These are phyloP conservation scores for Prunus dulcis DNA, from an alignment of 306 rosid species.

Conservation along the genomic window DNA sequence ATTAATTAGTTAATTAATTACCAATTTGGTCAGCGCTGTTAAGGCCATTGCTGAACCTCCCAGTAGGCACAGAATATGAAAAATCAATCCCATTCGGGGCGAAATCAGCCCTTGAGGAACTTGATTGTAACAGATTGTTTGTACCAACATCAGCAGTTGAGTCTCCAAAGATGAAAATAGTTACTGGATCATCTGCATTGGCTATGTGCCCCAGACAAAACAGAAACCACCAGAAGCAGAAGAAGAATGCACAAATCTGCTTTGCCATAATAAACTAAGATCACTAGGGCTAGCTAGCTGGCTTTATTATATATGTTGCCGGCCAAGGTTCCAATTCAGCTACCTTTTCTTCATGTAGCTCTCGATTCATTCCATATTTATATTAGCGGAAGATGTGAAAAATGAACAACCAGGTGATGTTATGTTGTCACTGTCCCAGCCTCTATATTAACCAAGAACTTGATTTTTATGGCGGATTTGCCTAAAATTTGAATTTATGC, in stretches of 20 bases:
- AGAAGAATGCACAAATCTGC: background rate
- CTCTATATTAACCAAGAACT: background rate
- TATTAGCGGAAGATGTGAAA: background rate
- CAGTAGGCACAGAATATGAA: slow-evolving; percentile 33
- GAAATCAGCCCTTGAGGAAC: slow-evolving; percentile 34
- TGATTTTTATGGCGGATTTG: slow-evolving; percentile 9
- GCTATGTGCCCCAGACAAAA: background rate
- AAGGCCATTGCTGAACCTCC: slow-evolving; percentile 62
- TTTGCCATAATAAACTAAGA: background rate
- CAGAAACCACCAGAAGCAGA: background rate
- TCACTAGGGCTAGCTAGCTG: background rate
- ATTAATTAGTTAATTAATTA: background rate
- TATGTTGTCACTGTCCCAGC: slow-evolving; percentile 3
- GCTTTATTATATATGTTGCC: background rate
- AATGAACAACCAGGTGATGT: background rate
- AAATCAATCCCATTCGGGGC: slow-evolving; percentile 50
- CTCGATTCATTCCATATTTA: background rate
- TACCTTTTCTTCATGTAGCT: background rate
- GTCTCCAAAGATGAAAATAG: slow-evolving; percentile 57
- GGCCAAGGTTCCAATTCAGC: background rate
- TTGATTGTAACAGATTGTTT: slow-evolving; percentile 23
- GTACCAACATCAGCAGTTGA: slow-evolving; percentile 58
- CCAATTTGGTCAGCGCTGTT: slow-evolving; percentile 57
- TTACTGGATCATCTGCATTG: background rate
- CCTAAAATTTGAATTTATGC: background rate